A percentile compares a stretch with the other conserved stretches of the same genome.
phyloP scores from a whole-genome alignment of 352 stramenopile species.

The Pilasporangium apinafurcum region DNA sequence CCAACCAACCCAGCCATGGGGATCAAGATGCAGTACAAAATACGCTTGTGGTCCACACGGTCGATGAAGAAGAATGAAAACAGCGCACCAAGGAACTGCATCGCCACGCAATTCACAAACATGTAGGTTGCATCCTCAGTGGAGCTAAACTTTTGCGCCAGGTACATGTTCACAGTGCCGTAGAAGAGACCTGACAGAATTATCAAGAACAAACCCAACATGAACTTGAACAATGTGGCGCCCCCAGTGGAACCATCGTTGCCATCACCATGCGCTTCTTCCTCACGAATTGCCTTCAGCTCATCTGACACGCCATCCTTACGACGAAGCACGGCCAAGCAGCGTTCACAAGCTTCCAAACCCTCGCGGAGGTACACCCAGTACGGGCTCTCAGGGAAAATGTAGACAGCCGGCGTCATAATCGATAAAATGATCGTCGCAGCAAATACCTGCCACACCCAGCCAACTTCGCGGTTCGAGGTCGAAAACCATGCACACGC shows the following conservation, averaged over 20 bases:
- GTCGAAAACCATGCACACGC: conserved; percentile 62
- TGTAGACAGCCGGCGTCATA: conserved; percentile 76
- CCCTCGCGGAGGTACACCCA: conserved; percentile 80
- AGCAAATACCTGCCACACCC: conserved; percentile 84
- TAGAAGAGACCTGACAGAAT: conserved; percentile 60
- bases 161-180: conserved; percentile 68
- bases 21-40: conserved; percentile 65
- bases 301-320: conserved; percentile 73
- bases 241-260: conserved; percentile 22
- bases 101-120: conserved; percentile 66
- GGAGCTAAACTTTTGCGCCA: conserved; percentile 48
- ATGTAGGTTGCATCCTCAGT: conserved; percentile 68
- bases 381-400: conserved; percentile 83
- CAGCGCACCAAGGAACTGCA: conserved; percentile 66
- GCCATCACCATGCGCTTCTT: conserved; percentile 33
- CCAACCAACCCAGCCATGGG: conserved; percentile 37
- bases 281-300: conserved; percentile 70
- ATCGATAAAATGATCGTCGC: conserved; percentile 70
- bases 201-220: conserved; percentile 59
- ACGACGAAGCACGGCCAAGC: conserved; percentile 61
- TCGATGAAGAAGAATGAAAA: conserved; percentile 88
- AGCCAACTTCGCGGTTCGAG: conserved; percentile 66
- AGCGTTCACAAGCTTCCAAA: conserved; percentile 65
- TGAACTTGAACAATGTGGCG: conserved; percentile 52
- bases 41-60: conserved; percentile 63